Base-by-base conservation (phyloP, 140 eudicot genomes). In the Senecio squalidus region DNA sequence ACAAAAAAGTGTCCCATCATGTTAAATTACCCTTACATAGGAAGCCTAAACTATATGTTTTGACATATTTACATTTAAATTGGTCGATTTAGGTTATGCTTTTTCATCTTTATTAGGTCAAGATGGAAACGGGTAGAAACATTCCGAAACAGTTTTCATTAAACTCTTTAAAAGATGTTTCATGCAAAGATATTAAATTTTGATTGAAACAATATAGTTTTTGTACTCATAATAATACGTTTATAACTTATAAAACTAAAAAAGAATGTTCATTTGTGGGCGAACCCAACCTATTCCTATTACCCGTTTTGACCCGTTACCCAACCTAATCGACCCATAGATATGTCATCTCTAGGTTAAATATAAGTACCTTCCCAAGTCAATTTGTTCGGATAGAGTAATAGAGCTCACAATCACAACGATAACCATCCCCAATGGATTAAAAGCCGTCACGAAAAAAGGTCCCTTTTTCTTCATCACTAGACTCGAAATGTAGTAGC, bases 381-480 rank as follows among this genome's bases (percentile, higher is more conserved):
- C 43, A 60, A 80, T 43, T 65, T 76, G 75, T 56, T 80, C 87
- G 0, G 68, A 74, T 14, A 80, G 40, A 16, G 77, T 60, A 68
- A 76, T 69, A 4, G 80, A 77, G 55, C 87, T 72, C 30, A 80
- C 46, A 41, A 76, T 61, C 25, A 77, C 80, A 51, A 73, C 78
- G 6, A 80, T 64, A 48, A 80, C 78, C 87, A 76, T 76, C 58
- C 83, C 73, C 5, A 80, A 56, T 0, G 87, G 87, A 38, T 74
- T 77, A 48, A 76, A 80, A 3, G 83, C 74, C 8, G 87, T 77
- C 30, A 80, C 80, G 14, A 80, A 80, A 62, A 80, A 76, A 0
- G 87, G 87, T 18, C 87, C 87, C 28, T 61, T 80, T 3, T 39
- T 50, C 66, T 66, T 76, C 83, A 80, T 80, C 24, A 80, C 36